Conservation (phyloP, 23 red algal genomes). For the Gracilaria domingensis region DNA sequence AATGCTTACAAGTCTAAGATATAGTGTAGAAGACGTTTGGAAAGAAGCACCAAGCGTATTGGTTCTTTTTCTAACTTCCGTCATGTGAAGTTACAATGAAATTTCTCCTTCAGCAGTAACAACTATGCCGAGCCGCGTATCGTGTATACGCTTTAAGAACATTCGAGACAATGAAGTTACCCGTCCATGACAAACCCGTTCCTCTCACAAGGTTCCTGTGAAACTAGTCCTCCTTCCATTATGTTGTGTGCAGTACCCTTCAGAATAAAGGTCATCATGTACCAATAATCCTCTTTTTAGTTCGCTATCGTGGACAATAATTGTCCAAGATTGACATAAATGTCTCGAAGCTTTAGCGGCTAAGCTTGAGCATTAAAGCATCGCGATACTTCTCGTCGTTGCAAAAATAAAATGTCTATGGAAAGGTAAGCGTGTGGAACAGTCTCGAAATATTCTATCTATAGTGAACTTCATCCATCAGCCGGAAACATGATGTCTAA, state of each 20-base stretch:
- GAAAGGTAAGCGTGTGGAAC: not conserved
- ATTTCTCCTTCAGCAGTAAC: not conserved
- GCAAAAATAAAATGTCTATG: not conserved
- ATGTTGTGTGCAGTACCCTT: not conserved
- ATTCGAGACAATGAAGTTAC: not conserved
- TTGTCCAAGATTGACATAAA: not conserved
- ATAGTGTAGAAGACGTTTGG: not conserved
- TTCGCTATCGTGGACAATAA: not conserved
- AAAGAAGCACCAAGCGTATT: not conserved
- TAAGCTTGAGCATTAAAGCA: not conserved
- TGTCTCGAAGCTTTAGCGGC: not conserved
- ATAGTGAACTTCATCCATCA: not conserved
- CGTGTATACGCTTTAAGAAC: not conserved
- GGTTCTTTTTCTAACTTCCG: not conserved
- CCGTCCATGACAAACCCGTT: not conserved
- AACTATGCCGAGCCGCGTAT: not conserved
- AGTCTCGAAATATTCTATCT: not conserved
- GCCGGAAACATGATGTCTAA: not conserved
- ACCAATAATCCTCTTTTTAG: not conserved
- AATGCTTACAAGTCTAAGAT: not conserved
- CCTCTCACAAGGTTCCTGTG: not conserved
- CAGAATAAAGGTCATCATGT: not conserved
- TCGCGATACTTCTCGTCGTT: not conserved
- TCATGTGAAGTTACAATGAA: not conserved
- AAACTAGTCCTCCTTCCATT: not conserved